phyloP scores from a whole-genome alignment of 768 basidiomycete species.

The Hemileccinum impolitum region DNA sequence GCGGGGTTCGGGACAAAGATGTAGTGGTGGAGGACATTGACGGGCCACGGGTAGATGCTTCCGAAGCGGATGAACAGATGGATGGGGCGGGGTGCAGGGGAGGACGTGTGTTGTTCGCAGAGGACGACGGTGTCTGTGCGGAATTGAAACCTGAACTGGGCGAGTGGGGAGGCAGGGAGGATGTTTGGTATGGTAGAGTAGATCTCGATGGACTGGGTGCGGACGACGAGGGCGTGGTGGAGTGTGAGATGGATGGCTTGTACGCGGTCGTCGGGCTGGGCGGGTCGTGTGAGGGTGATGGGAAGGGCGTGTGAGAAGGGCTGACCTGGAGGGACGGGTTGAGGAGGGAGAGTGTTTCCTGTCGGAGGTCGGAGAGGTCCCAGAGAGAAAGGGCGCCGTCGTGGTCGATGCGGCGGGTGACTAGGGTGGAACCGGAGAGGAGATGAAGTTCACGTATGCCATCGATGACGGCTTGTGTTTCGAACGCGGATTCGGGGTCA shows the following conservation, averaged over 20 bases:
- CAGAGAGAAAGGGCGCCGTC: conserved; percentile 34
- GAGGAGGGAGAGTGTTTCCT: conserved; percentile 33
- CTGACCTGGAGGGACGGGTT: conserved; percentile 36
- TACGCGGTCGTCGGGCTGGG: conserved; percentile 35
- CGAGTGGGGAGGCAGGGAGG: conserved; percentile 40
- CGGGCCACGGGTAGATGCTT: conserved; percentile 62
- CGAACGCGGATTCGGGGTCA: conserved; percentile 38
- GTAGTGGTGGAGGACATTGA: conserved; percentile 66
- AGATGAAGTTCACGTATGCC: conserved; percentile 33
- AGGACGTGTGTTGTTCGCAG: conserved; percentile 23
- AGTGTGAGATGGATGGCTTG: conserved; percentile 42
- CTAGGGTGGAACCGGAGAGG: conserved; percentile 36
- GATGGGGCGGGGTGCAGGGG: conserved; percentile 30
- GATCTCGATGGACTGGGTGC: conserved; percentile 39
- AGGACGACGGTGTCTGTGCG: conserved; percentile 51
- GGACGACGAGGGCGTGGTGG: conserved; percentile 45
- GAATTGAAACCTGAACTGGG: conserved; percentile 51
- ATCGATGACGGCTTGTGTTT: conserved; percentile 30
- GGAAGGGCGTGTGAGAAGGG: background rate
- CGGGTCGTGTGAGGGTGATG: background rate
- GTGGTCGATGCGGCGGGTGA: conserved; percentile 33
- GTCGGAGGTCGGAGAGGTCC: conserved; percentile 31
- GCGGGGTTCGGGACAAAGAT: conserved; percentile 43
- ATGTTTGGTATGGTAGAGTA: conserved; percentile 34
- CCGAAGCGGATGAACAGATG: conserved; percentile 58